Evolutionary conservation across 257 asterid genomes (phyloP).

Genomic region (Nicotiana noctiflora): DNA sequence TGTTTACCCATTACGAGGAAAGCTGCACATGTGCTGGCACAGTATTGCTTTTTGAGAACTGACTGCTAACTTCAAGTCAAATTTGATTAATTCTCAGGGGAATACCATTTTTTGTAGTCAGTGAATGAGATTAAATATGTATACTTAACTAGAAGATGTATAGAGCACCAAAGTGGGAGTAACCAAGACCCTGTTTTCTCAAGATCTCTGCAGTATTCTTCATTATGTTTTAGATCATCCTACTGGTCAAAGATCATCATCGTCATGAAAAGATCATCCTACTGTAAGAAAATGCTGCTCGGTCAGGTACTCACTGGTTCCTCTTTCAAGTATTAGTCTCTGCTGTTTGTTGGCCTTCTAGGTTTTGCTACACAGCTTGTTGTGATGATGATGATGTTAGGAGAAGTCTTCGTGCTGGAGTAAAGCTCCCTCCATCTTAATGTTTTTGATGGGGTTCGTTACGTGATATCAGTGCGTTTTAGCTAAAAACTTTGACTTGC

Average conservation of each 20-base stretch:
- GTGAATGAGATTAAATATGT: conserved; percentile 18
- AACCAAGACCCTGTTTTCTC: neutral
- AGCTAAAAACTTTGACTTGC: neutral
- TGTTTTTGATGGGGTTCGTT: neutral
- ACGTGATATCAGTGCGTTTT: neutral
- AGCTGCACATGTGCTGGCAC: neutral
- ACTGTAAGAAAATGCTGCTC: neutral
- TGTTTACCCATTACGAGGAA: neutral
- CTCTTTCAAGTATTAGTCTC: neutral
- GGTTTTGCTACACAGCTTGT: neutral
- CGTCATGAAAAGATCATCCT: neutral
- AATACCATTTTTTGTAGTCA: conserved; percentile 22
- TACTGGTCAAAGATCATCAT: neutral
- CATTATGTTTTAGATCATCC: conserved; percentile 1
- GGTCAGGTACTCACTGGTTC: conserved; percentile 1
- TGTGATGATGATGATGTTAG: neutral
- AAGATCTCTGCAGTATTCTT: neutral
- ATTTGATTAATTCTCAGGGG: conserved; percentile 21
- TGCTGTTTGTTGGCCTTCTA: neutral
- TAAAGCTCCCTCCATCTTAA: neutral
- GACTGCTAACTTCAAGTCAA: neutral
- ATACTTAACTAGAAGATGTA: neutral
- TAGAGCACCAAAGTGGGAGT: neutral
- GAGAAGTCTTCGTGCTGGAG: neutral
- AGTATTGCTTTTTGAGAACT: neutral